Base-by-base conservation (phyloP, 352 stramenopile genomes). In the Pythium scleroteichum region DNA sequence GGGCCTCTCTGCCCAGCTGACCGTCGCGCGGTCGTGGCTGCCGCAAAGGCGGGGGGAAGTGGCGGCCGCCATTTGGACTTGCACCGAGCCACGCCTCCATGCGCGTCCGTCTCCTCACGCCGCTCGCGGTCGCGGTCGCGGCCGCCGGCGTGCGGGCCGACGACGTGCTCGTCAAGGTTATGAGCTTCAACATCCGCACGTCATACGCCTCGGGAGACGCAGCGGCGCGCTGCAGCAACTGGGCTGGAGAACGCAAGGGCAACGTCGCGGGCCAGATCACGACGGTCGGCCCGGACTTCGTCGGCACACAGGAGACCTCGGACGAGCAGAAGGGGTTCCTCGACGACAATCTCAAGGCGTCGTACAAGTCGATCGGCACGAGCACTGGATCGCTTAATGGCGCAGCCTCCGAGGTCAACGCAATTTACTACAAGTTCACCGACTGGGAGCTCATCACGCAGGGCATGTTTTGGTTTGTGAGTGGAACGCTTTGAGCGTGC, bases 141-240 rank as follows among this genome's bases (percentile, higher is more conserved):
- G 66, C 40, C 38, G 23, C 38, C 23, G 57, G 45, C 27, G 71
- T 46, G n/a, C 50, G 53, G 24, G 68, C 69, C 9, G 60, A 82
- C 3, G 75, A 85, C 53, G 69, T 88, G 33, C 19, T 75, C 20
- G 75, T 87, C 48, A 78, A 80, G 54, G 64, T 84, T 22, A 79
- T 90, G 82, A 85, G 78, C 50, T 94, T 94, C 69, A 94, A 94
- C 62, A 68, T 94, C 24, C 84, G 82, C 64, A 94, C 82, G 10
- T 90, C 80, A 26, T 52, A 77, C 16, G 84, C 84, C 0, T 69
- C 64, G 5, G 72, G 49, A 14, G 79, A 92, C 54, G 38, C 62
- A 0, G 60, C 22, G 0, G 66, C 67, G 9, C 71, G 60, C 2
- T 92, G 82, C 57, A 78, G 73, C 60, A 82, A 83, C 62, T 92